Conservation (phyloP, 306 rosid species). For the Citrullus colocynthis region DNA sequence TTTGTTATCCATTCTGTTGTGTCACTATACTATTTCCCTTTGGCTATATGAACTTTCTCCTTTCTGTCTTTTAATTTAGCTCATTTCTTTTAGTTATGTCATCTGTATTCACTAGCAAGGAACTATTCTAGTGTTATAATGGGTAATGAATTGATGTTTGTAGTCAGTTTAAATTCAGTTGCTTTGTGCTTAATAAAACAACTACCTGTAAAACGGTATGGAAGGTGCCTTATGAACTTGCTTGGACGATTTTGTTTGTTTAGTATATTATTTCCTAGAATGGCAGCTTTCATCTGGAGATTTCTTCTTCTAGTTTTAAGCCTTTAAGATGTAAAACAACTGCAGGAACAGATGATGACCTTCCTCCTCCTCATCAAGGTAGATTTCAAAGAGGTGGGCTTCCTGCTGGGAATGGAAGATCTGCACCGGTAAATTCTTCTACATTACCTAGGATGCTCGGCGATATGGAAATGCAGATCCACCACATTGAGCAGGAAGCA, state of each 20-base stretch:
- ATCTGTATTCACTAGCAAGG: constrained; percentile 1
- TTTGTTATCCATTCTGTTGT: background rate
- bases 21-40: background rate
- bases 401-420: constrained; percentile 29
- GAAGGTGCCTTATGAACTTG: background rate
- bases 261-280: background rate
- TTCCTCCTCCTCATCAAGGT: constrained; percentile 48
- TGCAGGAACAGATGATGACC: constrained; percentile 46
- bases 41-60: background rate
- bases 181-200: background rate
- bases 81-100: background rate
- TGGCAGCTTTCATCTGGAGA: background rate
- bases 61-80: background rate
- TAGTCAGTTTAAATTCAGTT: background rate
- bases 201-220: background rate
- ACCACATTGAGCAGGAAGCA: constrained; percentile 88
- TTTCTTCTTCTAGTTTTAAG: background rate
- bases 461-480: constrained; percentile 91
- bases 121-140: background rate
- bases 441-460: constrained; percentile 31
- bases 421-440: constrained; percentile 35
- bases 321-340: background rate
- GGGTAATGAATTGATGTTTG: background rate
- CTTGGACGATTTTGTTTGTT: background rate
- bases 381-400: constrained; percentile 41